Evolutionary conservation across 2,329 filamentous ascomycete genomes (phyloP).

Genomic region (Trichoderma hamatum): DNA sequence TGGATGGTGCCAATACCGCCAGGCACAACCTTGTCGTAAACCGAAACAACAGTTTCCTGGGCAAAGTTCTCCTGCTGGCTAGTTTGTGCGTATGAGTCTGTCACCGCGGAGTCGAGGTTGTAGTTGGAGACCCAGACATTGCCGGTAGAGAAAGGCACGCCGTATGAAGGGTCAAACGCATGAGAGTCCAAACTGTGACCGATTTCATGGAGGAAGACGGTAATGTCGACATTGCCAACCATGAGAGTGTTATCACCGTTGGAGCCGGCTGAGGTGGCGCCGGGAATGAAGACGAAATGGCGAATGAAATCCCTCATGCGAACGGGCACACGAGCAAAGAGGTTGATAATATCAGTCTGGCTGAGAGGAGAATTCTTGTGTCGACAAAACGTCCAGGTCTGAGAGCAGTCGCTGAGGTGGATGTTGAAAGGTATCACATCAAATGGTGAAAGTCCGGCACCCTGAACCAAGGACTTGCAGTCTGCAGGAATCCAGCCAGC

Average conservation of each 20-base stretch:
- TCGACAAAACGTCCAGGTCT: constrained; percentile 39
- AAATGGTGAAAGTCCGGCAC: constrained; percentile 15
- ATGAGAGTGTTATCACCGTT: constrained; percentile 31
- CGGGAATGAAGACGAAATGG: constrained; percentile 32
- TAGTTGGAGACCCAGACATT: constrained; percentile 32
- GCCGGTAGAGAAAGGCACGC: constrained; percentile 6
- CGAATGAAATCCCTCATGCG: constrained; percentile 36
- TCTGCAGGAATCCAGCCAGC: constrained; percentile 31
- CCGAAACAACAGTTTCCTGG: constrained; percentile 32
- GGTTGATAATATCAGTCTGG: constrained; percentile 34
- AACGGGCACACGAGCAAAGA: constrained; percentile 38
- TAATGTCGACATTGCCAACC: constrained; percentile 26
- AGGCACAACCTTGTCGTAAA: constrained; percentile 36
- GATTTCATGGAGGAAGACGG: constrained; percentile 31
- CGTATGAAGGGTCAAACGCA: constrained; percentile 28
- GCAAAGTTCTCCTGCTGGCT: constrained; percentile 36
- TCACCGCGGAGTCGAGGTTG: constrained; percentile 29
- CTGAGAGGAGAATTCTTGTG: constrained; percentile 34
- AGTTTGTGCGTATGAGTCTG: constrained; percentile 30
- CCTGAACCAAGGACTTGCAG: constrained; percentile 30
- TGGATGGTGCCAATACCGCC: constrained; percentile 33
- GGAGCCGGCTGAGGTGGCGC: constrained; percentile 14
- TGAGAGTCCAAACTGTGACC: constrained; percentile 32
- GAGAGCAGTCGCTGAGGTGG: constrained; percentile 35
- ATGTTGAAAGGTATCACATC: constrained; percentile 36